These are phyloP conservation scores for Boletus sp. DNA, from an alignment of 1,284 basidiomycete genomes.

Conservation along the genomic window DNA sequence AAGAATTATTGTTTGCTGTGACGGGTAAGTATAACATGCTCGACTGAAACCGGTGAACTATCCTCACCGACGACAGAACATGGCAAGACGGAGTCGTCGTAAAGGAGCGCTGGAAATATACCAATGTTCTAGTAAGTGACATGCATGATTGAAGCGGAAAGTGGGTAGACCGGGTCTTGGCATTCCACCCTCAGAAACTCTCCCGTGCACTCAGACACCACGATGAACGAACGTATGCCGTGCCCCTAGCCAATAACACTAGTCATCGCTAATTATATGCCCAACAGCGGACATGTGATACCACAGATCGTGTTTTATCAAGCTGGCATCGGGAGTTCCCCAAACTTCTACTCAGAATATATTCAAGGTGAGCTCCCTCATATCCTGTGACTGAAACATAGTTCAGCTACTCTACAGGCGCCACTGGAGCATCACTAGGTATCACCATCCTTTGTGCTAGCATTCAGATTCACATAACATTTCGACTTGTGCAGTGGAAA, in stretches of 20 bases:
- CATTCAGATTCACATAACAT: slow-evolving; percentile 6
- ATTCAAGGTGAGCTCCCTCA: slow-evolving; percentile 39
- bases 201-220: slow-evolving; percentile 47
- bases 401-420: slow-evolving; percentile 39
- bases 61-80: slow-evolving; percentile 18
- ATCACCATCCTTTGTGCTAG: background rate
- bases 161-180: background rate
- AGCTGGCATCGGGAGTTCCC: slow-evolving; percentile 60
- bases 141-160: background rate
- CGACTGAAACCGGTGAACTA: background rate
- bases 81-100: slow-evolving; percentile 46
- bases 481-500: slow-evolving; percentile 44
- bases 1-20: slow-evolving; percentile 65
- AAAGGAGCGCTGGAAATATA: slow-evolving; percentile 50
- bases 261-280: background rate
- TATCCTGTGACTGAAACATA: background rate
- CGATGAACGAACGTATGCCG: slow-evolving; percentile 47
- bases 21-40: slow-evolving; percentile 46
- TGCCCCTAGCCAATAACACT: background rate
- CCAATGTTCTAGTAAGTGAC: slow-evolving; percentile 55
- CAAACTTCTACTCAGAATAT: slow-evolving; percentile 53
- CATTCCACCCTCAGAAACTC: slow-evolving; percentile 47
- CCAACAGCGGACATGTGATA: slow-evolving; percentile 40
- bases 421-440: slow-evolving; percentile 59
- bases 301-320: slow-evolving; percentile 71